Evolutionary conservation across 2,329 filamentous ascomycete species (phyloP).

Genomic region (Podosphaera fusca): DNA sequence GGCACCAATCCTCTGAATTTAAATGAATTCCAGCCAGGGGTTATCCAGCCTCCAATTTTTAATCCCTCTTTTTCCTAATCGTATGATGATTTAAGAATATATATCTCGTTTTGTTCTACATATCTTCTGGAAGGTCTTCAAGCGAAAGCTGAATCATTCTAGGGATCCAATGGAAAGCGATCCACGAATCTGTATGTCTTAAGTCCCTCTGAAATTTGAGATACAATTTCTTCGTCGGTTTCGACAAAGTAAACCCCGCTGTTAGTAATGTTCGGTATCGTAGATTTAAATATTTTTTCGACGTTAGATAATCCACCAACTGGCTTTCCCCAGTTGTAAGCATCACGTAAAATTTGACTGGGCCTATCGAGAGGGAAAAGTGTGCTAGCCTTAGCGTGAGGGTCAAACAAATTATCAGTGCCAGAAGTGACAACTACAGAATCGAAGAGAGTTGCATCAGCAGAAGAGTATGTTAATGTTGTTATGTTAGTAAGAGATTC

Average conservation of each 20-base stretch:
- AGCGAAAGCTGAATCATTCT: background rate
- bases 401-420: slow-evolving; percentile 27
- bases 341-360: slow-evolving; percentile 35
- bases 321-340: slow-evolving; percentile 48
- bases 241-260: slow-evolving; percentile 19
- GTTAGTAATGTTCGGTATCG: background rate
- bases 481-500: slow-evolving; percentile 31
- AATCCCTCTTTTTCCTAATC: no score
- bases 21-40: no score
- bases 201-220: slow-evolving; percentile 32
- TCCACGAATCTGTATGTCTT: slow-evolving; percentile 41
- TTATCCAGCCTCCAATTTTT: no score
- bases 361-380: slow-evolving; percentile 42
- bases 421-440: slow-evolving; percentile 35
- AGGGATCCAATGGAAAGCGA: slow-evolving; percentile 35
- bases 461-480: slow-evolving; percentile 38
- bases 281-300: slow-evolving; percentile 7
- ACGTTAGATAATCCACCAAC: slow-evolving; percentile 32
- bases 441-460: slow-evolving; percentile 39
- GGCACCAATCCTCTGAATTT: no score
- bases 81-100: no score
- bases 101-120: no score
- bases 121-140: no score
- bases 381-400: slow-evolving; percentile 19
- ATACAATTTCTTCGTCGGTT: slow-evolving; percentile 22